Base-by-base conservation (phyloP, 1,284 basidiomycete genomes). In the Xerocomus amazonicus region DNA sequence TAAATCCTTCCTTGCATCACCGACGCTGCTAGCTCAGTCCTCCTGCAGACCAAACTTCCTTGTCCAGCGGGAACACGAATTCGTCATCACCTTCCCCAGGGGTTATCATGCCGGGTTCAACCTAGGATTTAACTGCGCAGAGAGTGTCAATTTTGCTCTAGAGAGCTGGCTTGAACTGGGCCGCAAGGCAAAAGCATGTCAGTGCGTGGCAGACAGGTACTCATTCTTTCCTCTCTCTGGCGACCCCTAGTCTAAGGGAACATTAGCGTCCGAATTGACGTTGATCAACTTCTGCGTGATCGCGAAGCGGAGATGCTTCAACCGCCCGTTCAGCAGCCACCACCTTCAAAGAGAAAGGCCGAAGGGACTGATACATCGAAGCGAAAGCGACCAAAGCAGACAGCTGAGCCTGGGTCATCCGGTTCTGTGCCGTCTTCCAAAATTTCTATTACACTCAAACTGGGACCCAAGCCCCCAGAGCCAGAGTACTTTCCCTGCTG, bases 41-140 rank as follows among this genome's bases (percentile, higher is more conserved):
- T 86, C 89, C 6, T 92, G 92, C 56, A 79, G 85, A 47, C 91
- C 93, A 16, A 97, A 97, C 63, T 81, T 82, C 44, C 79, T 94
- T 16, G 93, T 97, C 0, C 96, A 99, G 63, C 85, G 94, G 51
- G 76, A 80, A 37, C 90, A 92, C 36, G 96, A 98, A 68, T 98
- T 98, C 60, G 92, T 99, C 34, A 89, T 99, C 58, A 99, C 96
- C 0, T 99, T 86, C 66, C 96, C 96, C 0, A 76, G 84, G 36
- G 95, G 95, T 9, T 97, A 97, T 68, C 95, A 97, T 66, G 91
- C 93, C 0, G 96, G 96, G 14, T 98, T 97, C 77, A 99, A 99
- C 65, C 75, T 98, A 34, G 97, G 96, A 13, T 86, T 97, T 67
- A 99, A 99, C 65, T 98, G 96, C 62, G 96, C 96, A 3, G 97